Evolutionary conservation across 2,329 filamentous ascomycete species (phyloP).

Genomic region (Immersiporthe knoxdaviesiana): DNA sequence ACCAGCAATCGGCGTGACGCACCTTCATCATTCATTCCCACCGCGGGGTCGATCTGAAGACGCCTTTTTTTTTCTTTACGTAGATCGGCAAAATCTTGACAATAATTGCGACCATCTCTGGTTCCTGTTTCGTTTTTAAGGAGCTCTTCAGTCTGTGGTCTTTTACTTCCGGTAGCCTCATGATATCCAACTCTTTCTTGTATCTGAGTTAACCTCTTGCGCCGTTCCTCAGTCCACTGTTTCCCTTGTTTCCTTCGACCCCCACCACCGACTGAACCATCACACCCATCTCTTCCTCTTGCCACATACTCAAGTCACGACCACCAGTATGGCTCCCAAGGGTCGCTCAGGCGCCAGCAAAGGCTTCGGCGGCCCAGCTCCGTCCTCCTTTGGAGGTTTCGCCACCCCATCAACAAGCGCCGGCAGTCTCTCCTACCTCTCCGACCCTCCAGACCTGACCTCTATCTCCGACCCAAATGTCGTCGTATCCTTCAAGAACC

Average conservation of each 20-base stretch:
- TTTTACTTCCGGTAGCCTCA: not conserved
- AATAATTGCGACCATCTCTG: not conserved
- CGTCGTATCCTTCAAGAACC: slow-evolving; percentile 88
- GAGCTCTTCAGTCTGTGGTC: not conserved
- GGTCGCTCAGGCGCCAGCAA: slow-evolving; percentile 25
- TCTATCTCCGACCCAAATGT: slow-evolving; percentile 78
- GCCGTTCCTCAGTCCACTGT: not conserved
- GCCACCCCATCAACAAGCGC: slow-evolving; percentile 42
- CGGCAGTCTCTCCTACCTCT: slow-evolving; percentile 77
- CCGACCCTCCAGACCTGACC: slow-evolving; percentile 81
- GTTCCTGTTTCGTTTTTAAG: not conserved
- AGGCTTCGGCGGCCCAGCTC: slow-evolving; percentile 30
- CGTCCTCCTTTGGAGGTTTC: slow-evolving; percentile 46
- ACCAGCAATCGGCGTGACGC: slow-evolving; percentile 4
- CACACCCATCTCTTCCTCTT: not conserved
- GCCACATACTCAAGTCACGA: not conserved
- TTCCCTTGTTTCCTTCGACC: not conserved
- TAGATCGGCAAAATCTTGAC: not conserved
- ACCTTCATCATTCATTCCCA: not conserved
- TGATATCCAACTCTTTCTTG: not conserved
- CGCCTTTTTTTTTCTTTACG: not conserved
- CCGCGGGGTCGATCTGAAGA: slow-evolving; percentile 1
- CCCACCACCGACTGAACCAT: not conserved
- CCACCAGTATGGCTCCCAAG: slow-evolving; percentile 20
- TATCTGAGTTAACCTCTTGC: not conserved